Conservation (phyloP, 1,284 basidiomycete genomes). For the Caloboletus inedulis region DNA sequence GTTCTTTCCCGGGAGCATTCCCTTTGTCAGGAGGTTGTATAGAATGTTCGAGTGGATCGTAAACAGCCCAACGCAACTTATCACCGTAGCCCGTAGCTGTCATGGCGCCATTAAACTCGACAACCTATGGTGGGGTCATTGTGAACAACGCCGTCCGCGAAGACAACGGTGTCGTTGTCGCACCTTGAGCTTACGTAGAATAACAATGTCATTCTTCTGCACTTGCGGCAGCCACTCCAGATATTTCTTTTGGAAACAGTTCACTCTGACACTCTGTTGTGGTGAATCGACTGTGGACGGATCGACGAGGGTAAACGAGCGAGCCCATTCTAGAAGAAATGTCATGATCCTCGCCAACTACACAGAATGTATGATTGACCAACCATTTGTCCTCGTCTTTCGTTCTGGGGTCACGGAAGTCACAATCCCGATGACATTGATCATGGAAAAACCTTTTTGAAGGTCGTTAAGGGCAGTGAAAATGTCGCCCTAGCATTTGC, state of each 20-base stretch:
- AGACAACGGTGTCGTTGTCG: too few relatives aligned
- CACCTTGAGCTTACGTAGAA: constrained; percentile 33
- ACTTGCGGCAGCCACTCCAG: constrained; percentile 49
- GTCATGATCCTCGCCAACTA: background rate
- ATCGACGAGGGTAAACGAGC: constrained; percentile 27
- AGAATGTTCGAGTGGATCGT: too few relatives aligned
- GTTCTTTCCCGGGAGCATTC: too few relatives aligned
- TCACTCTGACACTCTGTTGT: constrained; percentile 34
- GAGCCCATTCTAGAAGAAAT: constrained; percentile 22
- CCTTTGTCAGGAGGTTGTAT: too few relatives aligned
- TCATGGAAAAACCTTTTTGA: constrained; percentile 10
- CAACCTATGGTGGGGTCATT: too few relatives aligned
- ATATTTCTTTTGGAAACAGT: constrained; percentile 49
- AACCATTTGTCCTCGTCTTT: constrained; percentile 30
- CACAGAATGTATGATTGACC: constrained; percentile 4
- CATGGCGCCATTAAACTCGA: too few relatives aligned
- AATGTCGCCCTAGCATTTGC: constrained; percentile 27
- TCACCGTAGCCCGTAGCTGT: too few relatives aligned
- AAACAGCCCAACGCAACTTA: too few relatives aligned
- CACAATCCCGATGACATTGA: constrained; percentile 35
- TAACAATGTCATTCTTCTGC: constrained; percentile 35
- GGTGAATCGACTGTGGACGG: constrained; percentile 38
- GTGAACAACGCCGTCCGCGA: too few relatives aligned
- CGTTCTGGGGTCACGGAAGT: constrained; percentile 7
- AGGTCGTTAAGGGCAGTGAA: constrained; percentile 29